Base-by-base conservation (phyloP, 2,329 filamentous ascomycete genomes). In the Dichotomopilus funicola region DNA sequence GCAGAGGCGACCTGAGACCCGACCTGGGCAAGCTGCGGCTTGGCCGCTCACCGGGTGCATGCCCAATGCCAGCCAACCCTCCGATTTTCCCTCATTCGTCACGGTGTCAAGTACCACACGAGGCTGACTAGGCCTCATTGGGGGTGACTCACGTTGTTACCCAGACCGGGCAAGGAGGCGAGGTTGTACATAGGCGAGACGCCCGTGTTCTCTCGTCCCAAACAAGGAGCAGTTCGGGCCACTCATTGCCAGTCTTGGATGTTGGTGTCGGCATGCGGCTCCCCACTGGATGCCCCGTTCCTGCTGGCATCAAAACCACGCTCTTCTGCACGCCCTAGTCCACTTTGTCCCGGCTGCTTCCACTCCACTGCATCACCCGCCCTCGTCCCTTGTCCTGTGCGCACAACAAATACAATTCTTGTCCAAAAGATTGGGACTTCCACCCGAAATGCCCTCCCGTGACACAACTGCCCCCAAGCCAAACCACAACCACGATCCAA, bases 41-140 rank as follows among this genome's bases (percentile, higher is more conserved):
- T 27, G 19, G 11, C 40, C 11, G 7, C 11, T n/a, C 6, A 13
- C 59, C 61, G 49, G 58, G 61, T 57, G 53, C 41, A 57, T 59
- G 63, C 63, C 63, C 63, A 63, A 63, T 59, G 55, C 62, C 59
- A 60, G 57, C 58, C 19, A 27, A 27, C 19, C 56, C 55, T 58
- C 47, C 47, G 52, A 56, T 55, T 59, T 62, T 54, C 19, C 45
- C 51, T 10, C 37, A 50, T 62, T 55, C 45, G 53, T 54, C 53
- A 27, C 35, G 12, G 50, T 53, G 19, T 27, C 19, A 27, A 27
- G 19, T 3, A 27, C 19, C 19, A 27, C 42, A 34, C 55, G 54
- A 61, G 63, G 61, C 63, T 63, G 57, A 48, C 58, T 60, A 62
- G 56, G 19, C 59, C 56, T 54, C 40, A 58, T 59, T 19, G 37